These are phyloP conservation scores for Barnettozyma vustinii DNA, from an alignment of 805 yeast species.

Conservation along the genomic window DNA sequence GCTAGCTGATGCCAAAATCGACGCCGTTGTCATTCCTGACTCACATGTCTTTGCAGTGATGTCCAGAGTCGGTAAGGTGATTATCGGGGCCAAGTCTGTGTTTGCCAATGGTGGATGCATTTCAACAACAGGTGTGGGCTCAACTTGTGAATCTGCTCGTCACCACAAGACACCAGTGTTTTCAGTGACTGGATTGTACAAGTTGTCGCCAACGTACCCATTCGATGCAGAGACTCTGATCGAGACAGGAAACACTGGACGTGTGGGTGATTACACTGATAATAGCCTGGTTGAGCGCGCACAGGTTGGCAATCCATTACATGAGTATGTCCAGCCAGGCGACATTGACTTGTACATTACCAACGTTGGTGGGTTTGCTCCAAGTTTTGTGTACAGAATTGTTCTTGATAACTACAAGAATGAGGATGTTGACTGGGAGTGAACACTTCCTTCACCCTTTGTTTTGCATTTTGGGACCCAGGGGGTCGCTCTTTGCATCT, in stretches of 20 bases:
- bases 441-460: slow-evolving; percentile 5
- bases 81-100: slow-evolving; percentile 87
- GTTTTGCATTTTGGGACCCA: not conserved
- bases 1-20: slow-evolving; percentile 80
- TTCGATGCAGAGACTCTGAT: slow-evolving; percentile 75
- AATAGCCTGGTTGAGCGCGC: slow-evolving; percentile 63
- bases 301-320: slow-evolving; percentile 80
- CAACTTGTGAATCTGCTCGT: slow-evolving; percentile 93
- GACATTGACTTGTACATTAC: slow-evolving; percentile 91
- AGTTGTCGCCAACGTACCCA: slow-evolving; percentile 85
- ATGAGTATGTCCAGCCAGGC: slow-evolving; percentile 91
- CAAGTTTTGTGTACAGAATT: slow-evolving; percentile 91
- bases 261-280: slow-evolving; percentile 73
- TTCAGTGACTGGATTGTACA: slow-evolving; percentile 90
- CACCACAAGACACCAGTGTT: slow-evolving; percentile 95
- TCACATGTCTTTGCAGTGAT: slow-evolving; percentile 89
- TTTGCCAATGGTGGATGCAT: slow-evolving; percentile 96
- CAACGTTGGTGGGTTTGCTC: slow-evolving; percentile 93
- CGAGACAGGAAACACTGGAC: slow-evolving; percentile 94
- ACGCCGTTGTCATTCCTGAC: slow-evolving; percentile 89
- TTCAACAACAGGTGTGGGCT: slow-evolving; percentile 83
- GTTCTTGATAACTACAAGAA: slow-evolving; percentile 90
- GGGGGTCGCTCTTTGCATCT: not conserved
- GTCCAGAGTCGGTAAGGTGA: slow-evolving; percentile 95
- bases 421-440: slow-evolving; percentile 66